Conservation (phyloP, 371 early-diverging fungal genomes). For the Umbelopsis sp. region DNA sequence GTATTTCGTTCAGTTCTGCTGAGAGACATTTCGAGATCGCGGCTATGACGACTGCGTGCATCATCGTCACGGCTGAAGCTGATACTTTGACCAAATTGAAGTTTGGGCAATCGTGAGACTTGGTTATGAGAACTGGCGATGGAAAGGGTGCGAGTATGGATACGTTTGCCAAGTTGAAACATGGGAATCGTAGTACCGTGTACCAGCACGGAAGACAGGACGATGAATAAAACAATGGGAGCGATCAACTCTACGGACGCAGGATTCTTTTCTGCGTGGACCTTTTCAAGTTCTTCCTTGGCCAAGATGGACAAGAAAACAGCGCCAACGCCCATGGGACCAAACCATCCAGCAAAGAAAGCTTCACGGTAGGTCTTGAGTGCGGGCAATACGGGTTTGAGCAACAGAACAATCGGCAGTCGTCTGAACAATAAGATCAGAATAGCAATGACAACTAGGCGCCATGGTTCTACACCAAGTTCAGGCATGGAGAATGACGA, state of each 20-base stretch:
- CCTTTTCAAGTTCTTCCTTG: conserved; percentile 50
- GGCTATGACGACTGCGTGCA: conserved; percentile 24
- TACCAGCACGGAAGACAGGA: conserved; percentile 75
- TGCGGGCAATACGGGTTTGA: conserved; percentile 74
- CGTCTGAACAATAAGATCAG: conserved; percentile 83
- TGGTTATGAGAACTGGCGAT: conserved; percentile 49
- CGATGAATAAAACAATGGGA: conserved; percentile 75
- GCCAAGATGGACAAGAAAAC: conserved; percentile 76
- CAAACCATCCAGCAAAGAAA: conserved; percentile 96
- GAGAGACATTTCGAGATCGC: conserved; percentile 31
- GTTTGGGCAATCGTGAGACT: conserved; percentile 42
- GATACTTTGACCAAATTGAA: conserved; percentile 40
- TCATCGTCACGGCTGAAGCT: conserved; percentile 30
- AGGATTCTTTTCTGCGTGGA: conserved; percentile 32
- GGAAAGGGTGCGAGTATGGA: conserved; percentile 51
- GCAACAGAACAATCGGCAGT: conserved; percentile 72
- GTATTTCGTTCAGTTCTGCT: conserved; percentile 46
- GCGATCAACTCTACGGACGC: conserved; percentile 42
- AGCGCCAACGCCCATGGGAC: conserved; percentile 88
- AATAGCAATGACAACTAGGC: conserved; percentile 68
- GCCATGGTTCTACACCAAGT: conserved; percentile 65
- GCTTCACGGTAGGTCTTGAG: conserved; percentile 80
- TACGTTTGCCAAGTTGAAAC: conserved; percentile 64
- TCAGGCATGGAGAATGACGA: conserved; percentile 58
- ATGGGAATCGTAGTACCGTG: conserved; percentile 85